Percentiles rank a stretch among this genome's conserved stretches.
Conservation (phyloP, 1,139 yeast species). For the Yamadazyma blattariae region DNA sequence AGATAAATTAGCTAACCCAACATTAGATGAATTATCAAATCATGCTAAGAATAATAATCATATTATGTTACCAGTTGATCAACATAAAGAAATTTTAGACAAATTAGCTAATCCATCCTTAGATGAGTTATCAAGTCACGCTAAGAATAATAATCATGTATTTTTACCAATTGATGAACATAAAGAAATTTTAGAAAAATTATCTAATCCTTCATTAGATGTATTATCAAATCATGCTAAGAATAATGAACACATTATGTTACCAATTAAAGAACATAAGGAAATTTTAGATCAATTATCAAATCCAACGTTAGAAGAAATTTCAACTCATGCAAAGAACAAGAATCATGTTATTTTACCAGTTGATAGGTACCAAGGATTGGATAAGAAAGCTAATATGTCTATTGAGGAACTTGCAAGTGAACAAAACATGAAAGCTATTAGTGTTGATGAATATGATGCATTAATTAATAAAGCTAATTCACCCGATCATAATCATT, state of each 20-base stretch:
- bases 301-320: constrained; percentile 17
- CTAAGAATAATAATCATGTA: constrained; percentile 9
- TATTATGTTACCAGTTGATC: not conserved
- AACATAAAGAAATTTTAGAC: constrained; percentile 8
- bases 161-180: constrained; percentile 10
- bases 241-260: constrained; percentile 5
- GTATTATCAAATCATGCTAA: constrained; percentile 12
- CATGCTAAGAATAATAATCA: constrained; percentile 2
- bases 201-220: constrained; percentile 14
- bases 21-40: constrained; percentile 15
- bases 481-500: constrained; percentile 17
- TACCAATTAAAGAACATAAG: constrained; percentile 6
- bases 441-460: constrained; percentile 16
- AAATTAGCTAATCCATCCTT: constrained; percentile 9
- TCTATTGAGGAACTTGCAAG: constrained; percentile 16
- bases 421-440: constrained; percentile 12
- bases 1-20: constrained; percentile 17
- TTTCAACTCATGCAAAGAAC: constrained; percentile 14
- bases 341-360: constrained; percentile 3
- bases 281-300: not conserved
- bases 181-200: constrained; percentile 8
- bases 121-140: constrained; percentile 9
- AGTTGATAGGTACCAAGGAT: constrained; percentile 10
- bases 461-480: constrained; percentile 15
- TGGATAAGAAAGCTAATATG: constrained; percentile 13